Percentiles rank a stretch among this genome's conserved stretches.
Evolutionary conservation across 83 land plant species (phyloP).

Genomic region (Picea abies): DNA sequence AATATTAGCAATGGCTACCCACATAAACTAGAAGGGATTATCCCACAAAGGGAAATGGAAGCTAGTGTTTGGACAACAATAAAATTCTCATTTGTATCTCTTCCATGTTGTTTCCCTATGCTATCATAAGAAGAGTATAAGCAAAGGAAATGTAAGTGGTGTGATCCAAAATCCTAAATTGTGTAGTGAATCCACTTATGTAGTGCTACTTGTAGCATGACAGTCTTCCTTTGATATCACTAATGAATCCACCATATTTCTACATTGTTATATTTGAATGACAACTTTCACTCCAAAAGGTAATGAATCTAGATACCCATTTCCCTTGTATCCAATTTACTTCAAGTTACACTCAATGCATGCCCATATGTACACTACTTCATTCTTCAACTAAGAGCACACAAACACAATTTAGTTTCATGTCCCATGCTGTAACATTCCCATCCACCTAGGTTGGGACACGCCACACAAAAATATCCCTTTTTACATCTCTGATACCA

Average conservation of each 20-base stretch:
- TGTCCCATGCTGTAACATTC: too few relatives aligned
- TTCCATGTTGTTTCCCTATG: constrained; percentile 57
- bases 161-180: constrained; percentile 52
- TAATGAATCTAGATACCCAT: too few relatives aligned
- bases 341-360: too few relatives aligned
- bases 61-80: constrained; percentile 29
- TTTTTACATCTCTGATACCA: too few relatives aligned
- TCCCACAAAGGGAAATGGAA: constrained; percentile 38
- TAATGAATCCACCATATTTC: constrained; percentile 16
- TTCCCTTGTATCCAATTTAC: too few relatives aligned
- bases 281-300: too few relatives aligned
- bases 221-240: constrained; percentile 39
- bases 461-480: too few relatives aligned
- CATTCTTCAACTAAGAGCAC: too few relatives aligned
- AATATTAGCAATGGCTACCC: constrained; percentile 65
- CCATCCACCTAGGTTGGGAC: too few relatives aligned
- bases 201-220: constrained; percentile 40
- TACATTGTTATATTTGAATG: too few relatives aligned
- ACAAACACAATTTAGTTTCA: too few relatives aligned
- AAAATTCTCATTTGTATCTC: constrained; percentile 54
- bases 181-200: constrained; percentile 36
- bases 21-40: constrained; percentile 55
- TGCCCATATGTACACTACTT: too few relatives aligned
- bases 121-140: constrained; percentile 49
- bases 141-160: constrained; percentile 58